A percentile compares a stretch with the other conserved stretches of the same genome.
Evolutionary conservation across 2,329 filamentous ascomycete species (phyloP).

Genomic region (Domatiomyces globalis): DNA sequence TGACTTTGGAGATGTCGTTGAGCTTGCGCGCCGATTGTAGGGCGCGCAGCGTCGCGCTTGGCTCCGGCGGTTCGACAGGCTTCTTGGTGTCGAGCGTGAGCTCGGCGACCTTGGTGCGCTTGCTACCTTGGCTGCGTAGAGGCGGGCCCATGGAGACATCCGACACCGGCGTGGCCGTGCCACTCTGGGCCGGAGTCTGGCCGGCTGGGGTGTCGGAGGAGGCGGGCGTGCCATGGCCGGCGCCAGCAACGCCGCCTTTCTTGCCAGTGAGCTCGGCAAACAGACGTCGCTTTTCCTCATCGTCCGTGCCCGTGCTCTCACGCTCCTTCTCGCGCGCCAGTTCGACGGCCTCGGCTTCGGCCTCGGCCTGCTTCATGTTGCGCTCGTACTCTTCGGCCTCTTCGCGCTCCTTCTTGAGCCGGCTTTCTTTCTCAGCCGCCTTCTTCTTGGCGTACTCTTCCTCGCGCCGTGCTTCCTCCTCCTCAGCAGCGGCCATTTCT

Average conservation of each 20-base stretch:
- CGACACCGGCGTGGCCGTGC: slow-evolving; percentile 32
- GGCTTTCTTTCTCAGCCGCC: slow-evolving; percentile 53
- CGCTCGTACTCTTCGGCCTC: slow-evolving; percentile 31
- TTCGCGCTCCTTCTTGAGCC: slow-evolving; percentile 32
- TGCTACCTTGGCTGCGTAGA: slow-evolving; percentile 45
- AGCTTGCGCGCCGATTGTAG: slow-evolving; percentile 85
- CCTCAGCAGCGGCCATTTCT: slow-evolving; percentile 34
- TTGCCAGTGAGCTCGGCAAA: slow-evolving; percentile 33
- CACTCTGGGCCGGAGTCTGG: slow-evolving; percentile 30
- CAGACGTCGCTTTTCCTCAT: slow-evolving; percentile 25
- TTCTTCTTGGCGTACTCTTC: slow-evolving; percentile 53
- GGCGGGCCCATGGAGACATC: slow-evolving; percentile 35
- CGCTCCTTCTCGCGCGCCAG: slow-evolving; percentile 31
- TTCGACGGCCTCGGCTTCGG: slow-evolving; percentile 34
- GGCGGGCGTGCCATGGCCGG: slow-evolving; percentile 16
- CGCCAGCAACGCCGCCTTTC: too few species aligned
- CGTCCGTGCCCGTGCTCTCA: slow-evolving; percentile 18
- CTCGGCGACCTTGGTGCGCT: slow-evolving; percentile 65
- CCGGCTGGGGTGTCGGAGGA: slow-evolving; percentile 20
- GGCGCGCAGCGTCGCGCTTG: slow-evolving; percentile 83
- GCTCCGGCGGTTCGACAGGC: slow-evolving; percentile 76
- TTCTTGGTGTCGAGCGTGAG: slow-evolving; percentile 83
- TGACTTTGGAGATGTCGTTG: slow-evolving; percentile 59
- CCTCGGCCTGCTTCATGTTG: slow-evolving; percentile 36
- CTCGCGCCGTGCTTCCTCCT: slow-evolving; percentile 32